A percentile compares a stretch with the other conserved stretches of the same genome.
These are phyloP conservation scores for Microbotryum silenes-acaulis DNA, from an alignment of 1,284 basidiomycete genomes.

Conservation along the genomic window DNA sequence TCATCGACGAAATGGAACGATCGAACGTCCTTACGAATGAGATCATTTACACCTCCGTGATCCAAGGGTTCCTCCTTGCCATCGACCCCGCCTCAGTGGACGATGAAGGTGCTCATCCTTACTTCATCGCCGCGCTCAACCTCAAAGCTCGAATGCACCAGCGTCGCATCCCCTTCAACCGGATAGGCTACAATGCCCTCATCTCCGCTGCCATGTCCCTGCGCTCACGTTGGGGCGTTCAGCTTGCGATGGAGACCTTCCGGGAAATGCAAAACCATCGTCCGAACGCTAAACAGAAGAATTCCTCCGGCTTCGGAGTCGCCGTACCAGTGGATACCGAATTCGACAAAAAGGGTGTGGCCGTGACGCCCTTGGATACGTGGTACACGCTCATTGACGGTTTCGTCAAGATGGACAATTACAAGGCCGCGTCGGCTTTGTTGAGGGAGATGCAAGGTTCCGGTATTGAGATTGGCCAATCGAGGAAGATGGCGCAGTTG, in stretches of 20 bases:
- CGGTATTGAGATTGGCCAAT: slow-evolving; percentile 14
- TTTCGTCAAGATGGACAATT: slow-evolving; percentile 16
- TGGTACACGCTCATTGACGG: slow-evolving; percentile 23
- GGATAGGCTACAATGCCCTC: slow-evolving; percentile 29
- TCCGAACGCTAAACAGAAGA: background rate
- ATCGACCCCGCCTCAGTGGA: slow-evolving; percentile 4
- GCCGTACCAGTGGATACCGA: background rate
- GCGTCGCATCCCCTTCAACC: slow-evolving; percentile 21
- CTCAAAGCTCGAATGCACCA: slow-evolving; percentile 24
- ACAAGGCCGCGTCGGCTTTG: slow-evolving; percentile 6
- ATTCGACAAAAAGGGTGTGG: background rate
- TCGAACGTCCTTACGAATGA: slow-evolving; percentile 20
- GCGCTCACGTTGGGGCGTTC: slow-evolving; percentile 6
- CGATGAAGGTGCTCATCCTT: slow-evolving; percentile 13
- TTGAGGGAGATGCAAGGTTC: slow-evolving; percentile 21
- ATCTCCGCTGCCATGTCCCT: slow-evolving; percentile 16
- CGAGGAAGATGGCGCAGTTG: slow-evolving; percentile 9
- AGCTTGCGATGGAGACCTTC: slow-evolving; percentile 16
- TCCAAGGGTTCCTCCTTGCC: slow-evolving; percentile 26
- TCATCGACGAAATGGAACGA: slow-evolving; percentile 30
- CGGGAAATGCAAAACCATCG: slow-evolving; percentile 9
- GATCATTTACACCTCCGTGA: slow-evolving; percentile 30
- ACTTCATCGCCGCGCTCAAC: slow-evolving; percentile 17
- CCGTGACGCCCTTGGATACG: slow-evolving; percentile 13
- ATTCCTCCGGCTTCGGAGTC: background rate